A percentile compares a stretch with the other conserved stretches of the same genome.
Evolutionary conservation across 2,329 filamentous ascomycete genomes (phyloP).

Genomic region (Akanthomyces dipterigenus): DNA sequence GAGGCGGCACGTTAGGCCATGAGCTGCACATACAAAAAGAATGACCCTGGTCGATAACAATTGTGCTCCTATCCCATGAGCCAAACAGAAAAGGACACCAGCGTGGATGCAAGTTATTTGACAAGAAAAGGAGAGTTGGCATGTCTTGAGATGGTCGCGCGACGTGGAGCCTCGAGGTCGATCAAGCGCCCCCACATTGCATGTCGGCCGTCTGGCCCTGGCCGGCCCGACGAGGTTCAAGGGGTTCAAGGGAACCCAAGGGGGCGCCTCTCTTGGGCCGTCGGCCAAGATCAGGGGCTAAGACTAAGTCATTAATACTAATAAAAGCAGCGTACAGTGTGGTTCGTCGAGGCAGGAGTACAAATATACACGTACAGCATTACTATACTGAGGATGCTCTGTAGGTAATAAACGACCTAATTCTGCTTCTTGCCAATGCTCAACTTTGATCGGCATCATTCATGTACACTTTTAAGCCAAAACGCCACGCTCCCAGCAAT

Average conservation of each 20-base stretch:
- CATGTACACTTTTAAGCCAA: background rate
- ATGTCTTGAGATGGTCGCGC: background rate
- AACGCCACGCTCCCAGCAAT: constrained; percentile 2
- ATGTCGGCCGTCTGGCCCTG: background rate
- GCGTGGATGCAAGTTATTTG: background rate
- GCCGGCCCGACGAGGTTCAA: background rate
- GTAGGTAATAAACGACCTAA: background rate
- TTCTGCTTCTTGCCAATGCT: constrained; percentile 2
- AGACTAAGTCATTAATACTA: background rate
- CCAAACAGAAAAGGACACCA: background rate
- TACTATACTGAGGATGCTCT: background rate
- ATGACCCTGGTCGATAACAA: background rate
- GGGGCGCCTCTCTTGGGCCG: background rate
- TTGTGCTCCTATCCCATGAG: background rate
- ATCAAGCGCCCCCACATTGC: constrained; percentile 2
- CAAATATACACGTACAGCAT: background rate
- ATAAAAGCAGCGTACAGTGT: background rate
- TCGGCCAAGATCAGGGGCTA: background rate
- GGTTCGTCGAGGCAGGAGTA: background rate
- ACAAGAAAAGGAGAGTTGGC: background rate
- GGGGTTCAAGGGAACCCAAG: no score
- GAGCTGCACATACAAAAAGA: background rate
- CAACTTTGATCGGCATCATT: background rate
- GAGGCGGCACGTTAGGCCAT: constrained; percentile 7
- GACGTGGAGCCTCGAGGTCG: background rate